Evolutionary conservation across 345 rosid genomes (phyloP), one percentile per base, ranked within the genome.

Genomic region (Rubroshorea leprosula): DNA sequence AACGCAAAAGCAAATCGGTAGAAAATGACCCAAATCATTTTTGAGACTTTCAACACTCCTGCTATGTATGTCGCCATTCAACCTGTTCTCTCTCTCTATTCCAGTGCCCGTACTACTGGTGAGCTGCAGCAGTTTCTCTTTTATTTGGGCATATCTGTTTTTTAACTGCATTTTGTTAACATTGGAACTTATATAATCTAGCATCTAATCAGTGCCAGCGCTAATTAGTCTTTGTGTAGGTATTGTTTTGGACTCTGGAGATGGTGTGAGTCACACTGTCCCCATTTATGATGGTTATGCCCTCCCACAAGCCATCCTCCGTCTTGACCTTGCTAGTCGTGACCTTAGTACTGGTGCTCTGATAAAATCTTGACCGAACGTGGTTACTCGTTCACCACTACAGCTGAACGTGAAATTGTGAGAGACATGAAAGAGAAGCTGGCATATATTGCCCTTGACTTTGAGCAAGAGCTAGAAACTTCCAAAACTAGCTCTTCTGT

Each of bases 351-450:
- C 82, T 0, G 86, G 80, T 71, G 62, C 78, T 53, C 86, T 80
- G 41, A 83, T 78, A 82, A 82, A 62, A 79, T 82, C 61, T 63
- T 82, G 50, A 79, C 80, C 1, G 80, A 79, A 58, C 78, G 83
- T 51, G 83, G 89, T 23, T 83, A 83, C 68, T 83, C 89, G 4
- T 83, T 83, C 68, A 83, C 89, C 55, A 83, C 89, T 60, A 67
- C 89, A 46, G 86, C 89, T 59, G 89, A 83, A 70, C 83, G 89
- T 67, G 89, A 83, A 35, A n/a, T n/a, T n/a, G n/a, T n/a, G n/a
- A n/a, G n/a, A n/a, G n/a, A n/a, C n/a, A n/a, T n/a, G n/a, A n/a
- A n/a, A n/a, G n/a, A n/a, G n/a, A n/a, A n/a, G n/a, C n/a, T n/a
- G n/a, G n/a, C n/a, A n/a, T n/a, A n/a, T n/a, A n/a, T n/a, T n/a